Percentiles rank a stretch among this genome's conserved stretches.
Evolutionary conservation across 495 filamentous ascomycete genomes (phyloP).

Genomic region (Hypoxylon trugodes): DNA sequence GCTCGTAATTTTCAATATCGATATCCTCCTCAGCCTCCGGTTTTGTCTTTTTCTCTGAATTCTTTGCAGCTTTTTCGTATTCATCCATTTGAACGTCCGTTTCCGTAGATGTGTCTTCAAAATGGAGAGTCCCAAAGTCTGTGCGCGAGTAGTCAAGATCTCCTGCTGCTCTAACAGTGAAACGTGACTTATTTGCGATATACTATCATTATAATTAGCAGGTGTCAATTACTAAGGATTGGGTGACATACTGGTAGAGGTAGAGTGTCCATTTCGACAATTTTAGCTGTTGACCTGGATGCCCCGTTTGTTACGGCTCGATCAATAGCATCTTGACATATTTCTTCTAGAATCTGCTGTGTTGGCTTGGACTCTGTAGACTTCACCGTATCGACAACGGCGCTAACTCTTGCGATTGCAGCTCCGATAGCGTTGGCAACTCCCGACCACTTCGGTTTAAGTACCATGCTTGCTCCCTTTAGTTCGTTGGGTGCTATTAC

Average conservation of each 20-base stretch:
- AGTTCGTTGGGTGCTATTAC: constrained; percentile 48
- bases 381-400: constrained; percentile 48
- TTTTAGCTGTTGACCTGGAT: constrained; percentile 44
- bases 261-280: constrained; percentile 56
- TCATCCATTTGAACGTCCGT: constrained; percentile 28
- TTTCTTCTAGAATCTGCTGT: constrained; percentile 43
- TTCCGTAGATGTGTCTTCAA: constrained; percentile 18
- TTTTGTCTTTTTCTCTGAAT: constrained; percentile 17
- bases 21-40: constrained; percentile 36
- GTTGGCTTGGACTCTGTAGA: constrained; percentile 42
- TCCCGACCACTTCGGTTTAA: constrained; percentile 51
- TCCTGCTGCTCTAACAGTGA: constrained; percentile 59
- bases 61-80: constrained; percentile 33
- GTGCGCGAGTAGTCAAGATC: constrained; percentile 58
- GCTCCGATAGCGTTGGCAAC: constrained; percentile 67
- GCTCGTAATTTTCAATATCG: constrained; percentile 59
- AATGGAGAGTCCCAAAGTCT: constrained; percentile 25
- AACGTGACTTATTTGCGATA: constrained; percentile 60
- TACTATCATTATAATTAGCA: constrained; percentile 43
- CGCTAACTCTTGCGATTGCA: constrained; percentile 48
- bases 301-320: constrained; percentile 56
- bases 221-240: background rate
- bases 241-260: constrained; percentile 42
- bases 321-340: constrained; percentile 44
- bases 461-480: constrained; percentile 47